Evolutionary conservation across 73 alveolate genomes (phyloP), one percentile per base, ranked within the genome.

Genomic region (Paraurostyla sp.): DNA sequence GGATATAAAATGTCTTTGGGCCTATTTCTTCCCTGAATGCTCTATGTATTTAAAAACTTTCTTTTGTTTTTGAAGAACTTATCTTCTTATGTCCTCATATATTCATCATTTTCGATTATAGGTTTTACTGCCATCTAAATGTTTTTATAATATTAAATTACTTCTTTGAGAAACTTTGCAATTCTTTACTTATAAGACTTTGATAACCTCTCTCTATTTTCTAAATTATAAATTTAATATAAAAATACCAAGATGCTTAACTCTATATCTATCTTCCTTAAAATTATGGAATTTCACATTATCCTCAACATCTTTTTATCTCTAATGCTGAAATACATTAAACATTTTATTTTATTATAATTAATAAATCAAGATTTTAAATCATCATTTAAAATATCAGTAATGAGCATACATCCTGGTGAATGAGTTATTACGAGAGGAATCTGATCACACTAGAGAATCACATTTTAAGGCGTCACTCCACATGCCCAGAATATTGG

Each of bases 401-500:
- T 81, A 29, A 94, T 90, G 22, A 94, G 92, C 98, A 94, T 94
- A 58, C 81, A 90, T n/a, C 96, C 98, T 18, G 98, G 98, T n/a
- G 96, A 71, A 76, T 94, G 98, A 30, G 98, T 94, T 56, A 94
- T 94, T 29, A 92, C 96, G 33, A 94, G 33, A 15, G 94, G 95
- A 29, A 94, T 83, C 20, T 40, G 33, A 33, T 56, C 58, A 30
- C 89, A 87, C 25, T 91, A 48, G 13, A 40, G 40, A 43, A 92
- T 63, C 2, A 95, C 95, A 45, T 83, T 85, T 85, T 91, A 85
- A 0, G 98, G 98, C 0, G 98, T 94, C 22, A 94, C 98, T 59
- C 98, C 98, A 48, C 98, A 94, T 16, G 98, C 98, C 98, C 98
- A 94, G 46, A 94, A 94, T 29, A 94, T 82, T 3, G 98, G 97